A percentile compares a stretch with the other conserved stretches of the same genome.
phyloP scores from a whole-genome alignment of 345 rosid species.

The Noccaea caerulescens region DNA sequence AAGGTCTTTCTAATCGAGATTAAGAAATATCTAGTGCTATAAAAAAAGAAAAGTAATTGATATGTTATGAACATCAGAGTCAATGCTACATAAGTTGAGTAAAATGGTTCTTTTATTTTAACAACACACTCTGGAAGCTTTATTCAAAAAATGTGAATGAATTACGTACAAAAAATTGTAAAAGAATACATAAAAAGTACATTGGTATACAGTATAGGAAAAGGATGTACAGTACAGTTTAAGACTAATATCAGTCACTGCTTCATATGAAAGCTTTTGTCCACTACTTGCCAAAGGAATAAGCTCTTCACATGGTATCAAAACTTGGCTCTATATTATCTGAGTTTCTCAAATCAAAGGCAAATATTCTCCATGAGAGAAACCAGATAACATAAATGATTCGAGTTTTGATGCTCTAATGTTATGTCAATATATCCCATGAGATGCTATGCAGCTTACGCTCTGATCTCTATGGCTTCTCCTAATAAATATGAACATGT shows the following conservation, averaged over 20 bases:
- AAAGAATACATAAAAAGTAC: slow-evolving; percentile 14
- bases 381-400: neutral
- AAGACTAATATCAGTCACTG: neutral
- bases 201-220: slow-evolving; percentile 7
- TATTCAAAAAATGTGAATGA: neutral
- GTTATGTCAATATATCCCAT: neutral
- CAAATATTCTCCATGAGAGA: slow-evolving; percentile 1
- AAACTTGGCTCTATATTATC: slow-evolving; percentile 6
- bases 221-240: slow-evolving; percentile 25
- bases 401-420: slow-evolving; percentile 20
- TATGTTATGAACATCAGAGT: no score
- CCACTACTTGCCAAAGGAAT: no score
- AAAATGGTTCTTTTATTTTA: no score
- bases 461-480: slow-evolving; percentile 2
- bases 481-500: slow-evolving; percentile 23
- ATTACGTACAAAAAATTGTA: slow-evolving; percentile 28
- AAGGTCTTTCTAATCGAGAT: no score
- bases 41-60: no score
- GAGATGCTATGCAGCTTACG: neutral
- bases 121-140: no score
- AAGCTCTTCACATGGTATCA: slow-evolving; percentile 11
- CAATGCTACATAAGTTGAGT: no score
- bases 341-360: slow-evolving; percentile 5
- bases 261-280: neutral
- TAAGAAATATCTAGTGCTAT: no score